phyloP scores from a whole-genome alignment of 495 filamentous ascomycete genomes.

The Pyronema domesticum region DNA sequence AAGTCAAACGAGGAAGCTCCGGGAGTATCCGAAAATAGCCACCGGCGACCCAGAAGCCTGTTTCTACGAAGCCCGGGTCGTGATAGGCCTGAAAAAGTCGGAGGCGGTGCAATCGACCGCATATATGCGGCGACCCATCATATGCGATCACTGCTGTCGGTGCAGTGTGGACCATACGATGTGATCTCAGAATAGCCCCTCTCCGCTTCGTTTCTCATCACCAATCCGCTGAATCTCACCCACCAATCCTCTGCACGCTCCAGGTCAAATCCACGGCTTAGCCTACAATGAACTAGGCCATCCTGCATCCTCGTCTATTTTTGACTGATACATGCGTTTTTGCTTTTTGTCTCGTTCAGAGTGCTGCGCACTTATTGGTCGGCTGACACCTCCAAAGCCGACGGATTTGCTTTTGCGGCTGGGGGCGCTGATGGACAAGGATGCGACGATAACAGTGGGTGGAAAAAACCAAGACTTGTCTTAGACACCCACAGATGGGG shows the following conservation, averaged over 20 bases:
- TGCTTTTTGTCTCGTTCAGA: background rate
- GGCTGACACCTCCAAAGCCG: background rate
- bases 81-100: background rate
- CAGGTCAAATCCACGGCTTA: background rate
- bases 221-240: no score
- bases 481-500: background rate
- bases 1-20: no score
- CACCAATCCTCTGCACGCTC: background rate
- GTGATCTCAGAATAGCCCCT: background rate
- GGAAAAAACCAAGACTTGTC: background rate
- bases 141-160: background rate
- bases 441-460: background rate
- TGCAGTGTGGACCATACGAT: no score
- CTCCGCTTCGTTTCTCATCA: no score
- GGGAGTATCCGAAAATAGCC: no score
- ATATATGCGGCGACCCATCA: background rate
- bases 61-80: background rate
- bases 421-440: background rate
- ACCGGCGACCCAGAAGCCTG: background rate
- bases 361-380: slow-evolving; percentile 1
- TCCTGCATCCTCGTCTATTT: background rate
- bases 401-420: background rate
- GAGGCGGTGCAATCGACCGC: background rate
- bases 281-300: background rate
- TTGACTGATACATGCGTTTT: background rate